A percentile compares a stretch with the other conserved stretches of the same genome.
phyloP scores from a whole-genome alignment of 371 early-diverging fungal species.

The Lichtheimia ornata region DNA sequence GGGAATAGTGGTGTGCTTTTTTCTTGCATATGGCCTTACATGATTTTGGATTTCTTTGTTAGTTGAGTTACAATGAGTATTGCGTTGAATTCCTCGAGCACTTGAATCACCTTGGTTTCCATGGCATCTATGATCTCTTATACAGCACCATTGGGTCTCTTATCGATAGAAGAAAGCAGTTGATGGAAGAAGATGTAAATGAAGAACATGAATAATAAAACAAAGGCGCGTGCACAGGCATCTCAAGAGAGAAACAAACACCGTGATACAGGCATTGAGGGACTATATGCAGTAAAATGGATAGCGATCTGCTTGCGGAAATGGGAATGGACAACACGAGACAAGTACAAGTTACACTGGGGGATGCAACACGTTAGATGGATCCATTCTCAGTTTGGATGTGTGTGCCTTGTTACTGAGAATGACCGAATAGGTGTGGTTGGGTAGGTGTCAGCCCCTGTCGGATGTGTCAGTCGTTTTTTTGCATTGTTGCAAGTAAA shows the following conservation, averaged over 20 bases:
- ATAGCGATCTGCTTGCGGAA: too few relatives aligned
- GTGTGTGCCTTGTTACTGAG: too few relatives aligned
- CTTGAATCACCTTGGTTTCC: conserved; percentile 43
- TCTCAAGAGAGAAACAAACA: background rate
- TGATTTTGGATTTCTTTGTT: background rate
- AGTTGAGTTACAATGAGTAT: conserved; percentile 33
- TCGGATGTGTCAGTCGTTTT: background rate
- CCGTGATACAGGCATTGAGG: background rate
- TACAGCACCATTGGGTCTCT: conserved; percentile 48
- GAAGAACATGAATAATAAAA: conserved; percentile 8
- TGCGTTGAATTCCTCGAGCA: conserved; percentile 51
- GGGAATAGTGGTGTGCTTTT: background rate
- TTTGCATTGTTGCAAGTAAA: background rate
- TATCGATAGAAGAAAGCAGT: conserved; percentile 17
- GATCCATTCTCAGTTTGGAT: too few relatives aligned
- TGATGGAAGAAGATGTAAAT: background rate
- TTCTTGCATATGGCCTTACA: background rate
- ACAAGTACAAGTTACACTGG: too few relatives aligned
- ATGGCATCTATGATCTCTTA: conserved; percentile 49
- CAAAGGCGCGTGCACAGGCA: conserved; percentile 2
- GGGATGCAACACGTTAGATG: too few relatives aligned
- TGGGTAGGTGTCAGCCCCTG: too few relatives aligned
- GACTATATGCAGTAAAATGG: too few relatives aligned
- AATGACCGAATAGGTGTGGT: too few relatives aligned
- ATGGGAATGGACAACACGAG: too few relatives aligned